Evolutionary conservation across 129 eudicot species (phyloP).

Genomic region (Saussurea involucrata): DNA sequence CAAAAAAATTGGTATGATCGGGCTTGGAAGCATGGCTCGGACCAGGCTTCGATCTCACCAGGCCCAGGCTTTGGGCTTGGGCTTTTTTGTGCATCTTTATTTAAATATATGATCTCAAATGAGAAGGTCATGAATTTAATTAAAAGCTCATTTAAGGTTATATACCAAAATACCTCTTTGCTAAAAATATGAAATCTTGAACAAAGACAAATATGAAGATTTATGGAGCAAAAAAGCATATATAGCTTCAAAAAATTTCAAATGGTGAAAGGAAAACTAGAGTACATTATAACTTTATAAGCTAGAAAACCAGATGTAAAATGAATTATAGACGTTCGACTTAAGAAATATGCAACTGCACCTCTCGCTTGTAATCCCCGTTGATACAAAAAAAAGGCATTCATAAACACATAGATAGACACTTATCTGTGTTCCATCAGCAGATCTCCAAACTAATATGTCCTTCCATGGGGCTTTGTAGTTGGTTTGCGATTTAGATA

Average conservation of each 20-base stretch:
- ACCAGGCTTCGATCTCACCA: not conserved
- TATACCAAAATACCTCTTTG: not conserved
- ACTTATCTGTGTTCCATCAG: constrained; percentile 6
- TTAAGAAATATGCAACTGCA: constrained; percentile 17
- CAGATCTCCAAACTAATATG: constrained; percentile 25
- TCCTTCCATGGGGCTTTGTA: constrained; percentile 50
- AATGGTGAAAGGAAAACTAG: not conserved
- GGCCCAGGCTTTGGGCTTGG: not conserved
- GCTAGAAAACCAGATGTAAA: constrained; percentile 12
- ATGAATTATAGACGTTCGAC: constrained; percentile 1
- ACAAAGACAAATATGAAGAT: not conserved
- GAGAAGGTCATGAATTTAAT: too few species aligned
- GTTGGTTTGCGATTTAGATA: constrained; percentile 72
- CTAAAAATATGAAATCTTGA: not conserved
- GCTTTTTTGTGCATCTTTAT: not conserved
- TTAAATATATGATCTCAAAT: not conserved
- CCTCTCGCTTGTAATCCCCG: not conserved
- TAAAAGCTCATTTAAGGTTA: too few species aligned
- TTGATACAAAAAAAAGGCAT: not conserved
- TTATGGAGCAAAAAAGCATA: not conserved
- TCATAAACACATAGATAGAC: constrained; percentile 2
- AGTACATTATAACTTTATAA: not conserved
- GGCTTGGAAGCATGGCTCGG: not conserved
- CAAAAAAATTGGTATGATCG: not conserved
- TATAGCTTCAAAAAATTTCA: not conserved